Base-by-base conservation (phyloP, 202 grass and related monocot genomes). In the Brachypodium distachyon region DNA sequence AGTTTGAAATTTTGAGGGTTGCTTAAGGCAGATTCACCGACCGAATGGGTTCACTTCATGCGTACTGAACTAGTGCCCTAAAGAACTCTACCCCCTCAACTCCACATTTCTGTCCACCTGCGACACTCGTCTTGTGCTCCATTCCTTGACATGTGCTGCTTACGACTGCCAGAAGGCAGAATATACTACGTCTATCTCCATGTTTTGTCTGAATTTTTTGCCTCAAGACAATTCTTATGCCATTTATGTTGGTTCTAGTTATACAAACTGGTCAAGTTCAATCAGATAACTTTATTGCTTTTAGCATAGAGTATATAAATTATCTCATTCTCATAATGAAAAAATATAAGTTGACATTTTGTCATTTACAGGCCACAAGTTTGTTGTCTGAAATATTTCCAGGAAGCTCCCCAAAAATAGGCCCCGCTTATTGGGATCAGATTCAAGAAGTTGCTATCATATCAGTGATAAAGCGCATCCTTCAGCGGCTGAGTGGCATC, bases 351-450 rank as follows among this genome's bases (percentile, higher is more conserved):
- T 11, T 51, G 26, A 71, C 7, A 39, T 36, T 72, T 19, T 61
- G 54, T 51, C 52, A 48, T 83, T 7, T 55, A 47, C 85, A 94
- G 84, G 84, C 91, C 55, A 92, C 72, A 82, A 82, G 72, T 57
- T 69, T 97, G 71, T 65, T 97, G 46, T 92, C 88, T 83, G 94
- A 94, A 76, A 94, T 94, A 85, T 87, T 89, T 90, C 87, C 88
- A 70, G 83, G 86, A 70, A 92, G 71, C 41, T 78, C 84, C 44
- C 91, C 86, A 0, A 94, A 90, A 86, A 56, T 90, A 47, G 94
- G 94, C 73, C 26, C 89, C 70, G 60, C 80, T 59, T 97, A 97
- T 79, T 97, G 94, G 94, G 91, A 94, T 84, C 94, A 97, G 83
- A 94, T 94, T 77, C 88, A 94, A 88, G 94, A 97, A 92, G 72